Base-by-base conservation (phyloP, 1,284 basidiomycete species). In the Stygiomarasmius scandens region DNA sequence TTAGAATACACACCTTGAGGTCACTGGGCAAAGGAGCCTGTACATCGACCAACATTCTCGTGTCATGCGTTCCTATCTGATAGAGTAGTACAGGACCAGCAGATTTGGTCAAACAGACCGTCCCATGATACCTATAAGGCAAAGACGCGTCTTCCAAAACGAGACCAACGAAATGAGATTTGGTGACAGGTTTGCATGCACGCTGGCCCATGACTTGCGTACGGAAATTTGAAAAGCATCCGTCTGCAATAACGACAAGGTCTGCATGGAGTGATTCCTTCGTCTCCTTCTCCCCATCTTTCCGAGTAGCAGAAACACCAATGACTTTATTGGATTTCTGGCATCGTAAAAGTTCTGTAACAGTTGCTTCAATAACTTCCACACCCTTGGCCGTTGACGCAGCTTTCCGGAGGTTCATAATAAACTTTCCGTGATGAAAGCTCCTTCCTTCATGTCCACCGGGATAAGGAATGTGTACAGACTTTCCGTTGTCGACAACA, bases 361-460 rank as follows among this genome's bases (percentile, higher is more conserved):
- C 95, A 0, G 89, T 94, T 22, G 86, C 93, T 72, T 96, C 93
- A 45, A 96, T 79, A 32, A 94, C 77, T 36, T 90, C 86, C 8
- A 94, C 88, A 14, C 85, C 82, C 9, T 70, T 70, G 11, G 86
- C 85, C 29, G 71, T 68, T 55, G 73, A 77, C 38, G 91, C 92
- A 58, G 88, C 88, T 45, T 77, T 76, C 36, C 96, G 81, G 49
- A 99, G 74, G 16, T 83, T 80, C 80, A 90, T 88, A 60, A 99
- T 86, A 65, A 99, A 95, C 55, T 86, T 81, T n/a, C 96, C 96
- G 70, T 98, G 96, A 75, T 98, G 96, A 74, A 98, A 98, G 61
- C 87, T 88, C 55, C 94, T 77, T 0, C 96, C 87, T 64, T 86
- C 79, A 58, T 85, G 74, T 16, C 75, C 74, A n/a, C 79, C 77